A percentile compares a stretch with the other conserved stretches of the same genome.
Evolutionary conservation across 208 protist genomes (phyloP).

Genomic region (Sergeia podlipaevii): DNA sequence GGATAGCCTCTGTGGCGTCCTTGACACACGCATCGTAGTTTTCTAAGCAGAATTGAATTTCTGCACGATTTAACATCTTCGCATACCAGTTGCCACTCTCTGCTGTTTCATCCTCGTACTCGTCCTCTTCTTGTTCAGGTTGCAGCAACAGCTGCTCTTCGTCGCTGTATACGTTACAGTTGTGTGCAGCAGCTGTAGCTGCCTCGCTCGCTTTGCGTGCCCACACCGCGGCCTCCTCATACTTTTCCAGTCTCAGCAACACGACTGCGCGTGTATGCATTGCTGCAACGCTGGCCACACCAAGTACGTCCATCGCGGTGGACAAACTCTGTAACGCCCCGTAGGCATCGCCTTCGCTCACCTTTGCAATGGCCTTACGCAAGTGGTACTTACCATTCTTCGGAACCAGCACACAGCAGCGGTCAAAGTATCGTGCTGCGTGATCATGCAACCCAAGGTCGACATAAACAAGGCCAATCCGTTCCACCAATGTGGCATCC

Average conservation of each 20-base stretch:
- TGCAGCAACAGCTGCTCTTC: not conserved
- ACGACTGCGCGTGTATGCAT: slow-evolving; percentile 51
- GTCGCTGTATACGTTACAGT: not conserved
- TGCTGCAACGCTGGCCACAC: slow-evolving; percentile 11
- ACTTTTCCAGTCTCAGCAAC: slow-evolving; percentile 26
- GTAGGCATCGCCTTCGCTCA: slow-evolving; percentile 11
- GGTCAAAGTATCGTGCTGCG: slow-evolving; percentile 70
- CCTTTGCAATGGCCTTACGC: slow-evolving; percentile 22
- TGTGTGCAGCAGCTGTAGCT: too few species aligned
- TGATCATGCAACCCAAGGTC: slow-evolving; percentile 70
- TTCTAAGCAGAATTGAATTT: slow-evolving; percentile 26
- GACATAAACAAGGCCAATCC: slow-evolving; percentile 67
- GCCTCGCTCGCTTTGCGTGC: slow-evolving; percentile 40
- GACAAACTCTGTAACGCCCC: slow-evolving; percentile 19
- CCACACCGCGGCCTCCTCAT: slow-evolving; percentile 40
- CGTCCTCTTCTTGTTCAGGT: too few species aligned
- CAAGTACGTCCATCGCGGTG: slow-evolving; percentile 8
- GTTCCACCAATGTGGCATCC: slow-evolving; percentile 55
- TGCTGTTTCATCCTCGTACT: too few species aligned
- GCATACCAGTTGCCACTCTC: too few species aligned
- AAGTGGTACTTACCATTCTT: slow-evolving; percentile 20
- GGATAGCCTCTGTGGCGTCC: slow-evolving; percentile 7
- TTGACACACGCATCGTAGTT: slow-evolving; percentile 17
- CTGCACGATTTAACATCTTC: slow-evolving; percentile 15
- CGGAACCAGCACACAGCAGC: slow-evolving; percentile 16